Evolutionary conservation across 176 grass and related monocot genomes (phyloP).

Genomic region (Carex pumila): DNA sequence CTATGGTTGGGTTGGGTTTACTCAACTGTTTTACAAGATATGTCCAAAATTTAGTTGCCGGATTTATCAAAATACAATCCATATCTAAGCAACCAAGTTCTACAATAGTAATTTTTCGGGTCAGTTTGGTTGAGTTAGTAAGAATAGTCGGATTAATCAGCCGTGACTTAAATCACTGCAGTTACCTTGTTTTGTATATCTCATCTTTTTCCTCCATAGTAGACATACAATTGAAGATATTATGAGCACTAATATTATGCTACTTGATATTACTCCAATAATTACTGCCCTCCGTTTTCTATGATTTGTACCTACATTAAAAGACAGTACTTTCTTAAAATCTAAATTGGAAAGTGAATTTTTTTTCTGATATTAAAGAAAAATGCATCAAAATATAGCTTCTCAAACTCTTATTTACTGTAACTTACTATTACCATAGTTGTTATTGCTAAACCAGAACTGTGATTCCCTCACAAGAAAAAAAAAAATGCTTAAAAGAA

Average conservation of each 20-base stretch:
- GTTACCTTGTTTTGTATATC: neutral
- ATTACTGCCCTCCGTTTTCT: neutral
- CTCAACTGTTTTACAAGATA: too few relatives aligned
- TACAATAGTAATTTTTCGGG: too few relatives aligned
- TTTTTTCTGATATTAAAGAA: neutral
- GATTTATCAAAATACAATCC: too few relatives aligned
- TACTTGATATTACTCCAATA: neutral
- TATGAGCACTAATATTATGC: neutral
- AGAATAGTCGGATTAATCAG: too few relatives aligned
- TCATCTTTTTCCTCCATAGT: constrained; percentile 14
- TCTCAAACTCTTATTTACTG: neutral
- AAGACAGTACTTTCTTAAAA: neutral
- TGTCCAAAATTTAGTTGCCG: too few relatives aligned
- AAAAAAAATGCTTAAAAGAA: neutral
- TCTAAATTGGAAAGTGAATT: neutral
- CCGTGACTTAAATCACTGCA: neutral
- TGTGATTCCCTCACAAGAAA: too few relatives aligned
- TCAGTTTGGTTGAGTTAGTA: too few relatives aligned
- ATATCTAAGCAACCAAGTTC: too few relatives aligned
- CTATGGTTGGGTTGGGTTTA: too few relatives aligned
- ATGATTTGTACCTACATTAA: neutral
- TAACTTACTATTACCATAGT: too few relatives aligned
- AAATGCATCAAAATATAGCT: neutral
- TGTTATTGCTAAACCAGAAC: too few relatives aligned
- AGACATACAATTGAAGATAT: constrained; percentile 8